These are phyloP conservation scores for Globisporangium apiculatum DNA, from an alignment of 352 stramenopile species.

Conservation along the genomic window DNA sequence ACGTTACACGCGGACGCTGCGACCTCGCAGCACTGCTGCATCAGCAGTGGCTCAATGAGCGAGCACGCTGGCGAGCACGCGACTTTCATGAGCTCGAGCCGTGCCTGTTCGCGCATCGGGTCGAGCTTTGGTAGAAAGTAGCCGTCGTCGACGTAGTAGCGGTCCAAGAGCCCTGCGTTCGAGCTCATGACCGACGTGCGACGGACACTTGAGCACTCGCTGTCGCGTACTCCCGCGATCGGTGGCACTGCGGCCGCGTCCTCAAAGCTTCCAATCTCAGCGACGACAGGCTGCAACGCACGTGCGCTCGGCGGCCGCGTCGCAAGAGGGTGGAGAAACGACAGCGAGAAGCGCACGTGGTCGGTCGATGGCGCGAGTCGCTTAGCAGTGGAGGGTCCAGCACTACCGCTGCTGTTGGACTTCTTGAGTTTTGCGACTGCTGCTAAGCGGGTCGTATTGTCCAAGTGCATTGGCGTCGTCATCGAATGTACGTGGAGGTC, in stretches of 20 bases:
- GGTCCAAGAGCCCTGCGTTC: slow-evolving; percentile 38
- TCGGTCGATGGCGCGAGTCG: background rate
- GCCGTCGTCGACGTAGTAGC: slow-evolving; percentile 31
- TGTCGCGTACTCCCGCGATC: slow-evolving; percentile 10
- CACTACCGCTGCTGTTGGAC: slow-evolving; percentile 3
- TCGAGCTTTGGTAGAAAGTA: slow-evolving; percentile 42
- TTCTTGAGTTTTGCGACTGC: background rate
- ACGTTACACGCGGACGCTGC: slow-evolving; percentile 39
- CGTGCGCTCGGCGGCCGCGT: background rate
- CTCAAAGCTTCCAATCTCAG: slow-evolving; percentile 38
- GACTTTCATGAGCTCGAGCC: slow-evolving; percentile 40
- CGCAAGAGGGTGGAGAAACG: slow-evolving; percentile 42
- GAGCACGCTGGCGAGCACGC: slow-evolving; percentile 53
- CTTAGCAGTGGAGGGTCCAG: background rate
- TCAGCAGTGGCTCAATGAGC: slow-evolving; percentile 44
- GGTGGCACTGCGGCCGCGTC: slow-evolving; percentile 10
- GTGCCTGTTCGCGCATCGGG: slow-evolving; percentile 25
- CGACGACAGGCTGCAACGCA: slow-evolving; percentile 19
- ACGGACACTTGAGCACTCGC: slow-evolving; percentile 24
- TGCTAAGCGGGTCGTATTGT: background rate
- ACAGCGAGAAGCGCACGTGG: slow-evolving; percentile 16
- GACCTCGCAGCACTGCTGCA: slow-evolving; percentile 49
- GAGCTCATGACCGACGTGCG: slow-evolving; percentile 49
- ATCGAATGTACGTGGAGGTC: slow-evolving; percentile 12
- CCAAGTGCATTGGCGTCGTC: background rate